Conservation (phyloP, 805 yeast genomes). For the Metschnikowia borealis region DNA sequence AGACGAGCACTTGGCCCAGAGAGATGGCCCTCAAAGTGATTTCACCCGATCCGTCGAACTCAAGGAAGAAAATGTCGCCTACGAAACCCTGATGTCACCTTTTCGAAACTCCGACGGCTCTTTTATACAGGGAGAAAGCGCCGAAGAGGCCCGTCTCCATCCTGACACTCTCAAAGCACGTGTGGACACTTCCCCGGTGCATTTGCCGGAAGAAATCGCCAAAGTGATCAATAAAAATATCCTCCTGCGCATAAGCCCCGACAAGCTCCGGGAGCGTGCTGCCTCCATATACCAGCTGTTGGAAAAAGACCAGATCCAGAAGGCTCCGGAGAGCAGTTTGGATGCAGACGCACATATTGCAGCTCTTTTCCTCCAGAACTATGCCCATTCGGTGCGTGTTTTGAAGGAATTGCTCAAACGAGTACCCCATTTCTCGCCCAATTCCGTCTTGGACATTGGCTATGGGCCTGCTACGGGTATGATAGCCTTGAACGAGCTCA, state of each 20-base stretch:
- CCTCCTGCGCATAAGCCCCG: conserved; percentile 57
- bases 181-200: conserved; percentile 47
- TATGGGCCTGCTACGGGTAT: conserved; percentile 93
- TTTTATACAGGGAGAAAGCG: conserved; percentile 38
- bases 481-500: conserved; percentile 77
- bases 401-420: conserved; percentile 61
- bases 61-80: neutral
- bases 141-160: conserved; percentile 54
- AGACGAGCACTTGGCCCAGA: conserved; percentile 15
- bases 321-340: conserved; percentile 35
- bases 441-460: conserved; percentile 71
- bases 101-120: conserved; percentile 40
- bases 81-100: conserved; percentile 23
- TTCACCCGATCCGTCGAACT: conserved; percentile 4
- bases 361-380: conserved; percentile 75
- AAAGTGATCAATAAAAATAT: conserved; percentile 63
- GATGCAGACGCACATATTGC: conserved; percentile 82
- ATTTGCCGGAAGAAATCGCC: conserved; percentile 54
- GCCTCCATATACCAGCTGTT: conserved; percentile 52
- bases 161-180: conserved; percentile 56
- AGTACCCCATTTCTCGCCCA: conserved; percentile 58
- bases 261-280: conserved; percentile 56
- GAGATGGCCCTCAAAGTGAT: conserved; percentile 6
- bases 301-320: conserved; percentile 51
- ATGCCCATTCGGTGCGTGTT: conserved; percentile 63